A percentile compares a stretch with the other conserved stretches of the same genome.
These are phyloP conservation scores for Phytophthora citrophthora DNA, from an alignment of 352 stramenopile species.

Conservation along the genomic window DNA sequence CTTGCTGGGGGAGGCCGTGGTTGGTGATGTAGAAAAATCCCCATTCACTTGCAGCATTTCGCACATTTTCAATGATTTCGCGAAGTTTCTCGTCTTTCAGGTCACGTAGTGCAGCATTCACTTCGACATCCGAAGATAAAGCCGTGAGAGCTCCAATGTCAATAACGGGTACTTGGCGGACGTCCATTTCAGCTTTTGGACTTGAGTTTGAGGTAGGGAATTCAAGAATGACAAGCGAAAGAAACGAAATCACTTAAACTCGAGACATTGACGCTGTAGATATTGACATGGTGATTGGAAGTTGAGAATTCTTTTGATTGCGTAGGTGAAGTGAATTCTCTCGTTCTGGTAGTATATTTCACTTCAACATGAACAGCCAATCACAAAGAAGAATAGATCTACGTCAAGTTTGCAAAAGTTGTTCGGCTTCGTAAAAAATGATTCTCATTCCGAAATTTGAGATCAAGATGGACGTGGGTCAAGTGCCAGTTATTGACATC, in stretches of 20 bases:
- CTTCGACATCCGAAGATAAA: conserved; percentile 32
- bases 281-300: not conserved
- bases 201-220: not conserved
- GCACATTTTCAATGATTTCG: conserved; percentile 48
- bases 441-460: not conserved
- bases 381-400: not conserved
- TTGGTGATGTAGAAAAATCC: conserved; percentile 90
- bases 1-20: conserved; percentile 56
- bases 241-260: not conserved
- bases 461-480: not conserved
- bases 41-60: conserved; percentile 51
- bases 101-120: not conserved
- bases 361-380: conserved; percentile 15
- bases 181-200: conserved; percentile 15
- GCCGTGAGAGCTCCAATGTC: conserved; percentile 57
- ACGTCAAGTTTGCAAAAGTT: not conserved
- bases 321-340: not conserved
- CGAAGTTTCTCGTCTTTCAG: conserved; percentile 14
- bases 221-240: conserved; percentile 3
- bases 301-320: not conserved
- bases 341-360: not conserved
- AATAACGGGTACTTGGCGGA: conserved; percentile 43
- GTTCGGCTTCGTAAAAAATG: too few species aligned
- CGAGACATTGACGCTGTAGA: not conserved
- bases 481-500: conserved; percentile 52